phyloP scores from a whole-genome alignment of 2,329 filamentous ascomycete species.

The Colletotrichum sp. region DNA sequence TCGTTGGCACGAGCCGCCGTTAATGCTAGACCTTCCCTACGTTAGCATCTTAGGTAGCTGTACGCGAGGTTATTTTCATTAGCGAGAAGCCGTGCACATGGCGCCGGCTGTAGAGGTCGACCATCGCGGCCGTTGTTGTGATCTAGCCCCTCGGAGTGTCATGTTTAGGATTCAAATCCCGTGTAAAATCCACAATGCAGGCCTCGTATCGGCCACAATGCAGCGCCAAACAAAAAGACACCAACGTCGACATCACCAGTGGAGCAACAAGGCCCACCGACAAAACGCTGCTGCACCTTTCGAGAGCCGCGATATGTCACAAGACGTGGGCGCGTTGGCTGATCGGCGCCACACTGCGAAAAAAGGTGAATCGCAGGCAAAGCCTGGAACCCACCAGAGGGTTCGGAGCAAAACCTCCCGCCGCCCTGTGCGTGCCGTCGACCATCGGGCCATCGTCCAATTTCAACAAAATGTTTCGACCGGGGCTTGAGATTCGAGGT shows the following conservation, averaged over 20 bases:
- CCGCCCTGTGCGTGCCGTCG: background rate
- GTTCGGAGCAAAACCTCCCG: background rate
- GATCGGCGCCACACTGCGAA: background rate
- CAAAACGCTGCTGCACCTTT: background rate
- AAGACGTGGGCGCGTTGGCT: background rate
- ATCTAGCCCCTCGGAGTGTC: background rate
- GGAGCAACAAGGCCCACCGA: background rate
- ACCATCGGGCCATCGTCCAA: background rate
- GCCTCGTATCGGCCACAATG: background rate
- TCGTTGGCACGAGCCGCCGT: background rate
- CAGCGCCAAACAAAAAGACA: background rate
- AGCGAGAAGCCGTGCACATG: background rate
- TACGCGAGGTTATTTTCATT: background rate
- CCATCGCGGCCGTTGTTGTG: background rate
- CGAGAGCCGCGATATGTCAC: background rate
- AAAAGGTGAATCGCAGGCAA: background rate
- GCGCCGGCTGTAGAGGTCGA: background rate
- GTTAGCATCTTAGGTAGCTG: background rate
- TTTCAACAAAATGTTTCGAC: background rate
- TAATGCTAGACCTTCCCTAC: background rate
- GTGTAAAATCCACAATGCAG: background rate
- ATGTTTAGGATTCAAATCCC: background rate
- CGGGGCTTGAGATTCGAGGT: background rate
- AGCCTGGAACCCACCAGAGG: background rate
- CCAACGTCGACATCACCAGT: background rate